A percentile compares a stretch with the other conserved stretches of the same genome.
These are phyloP conservation scores for Sarocladium brachiariae DNA, from an alignment of 2,329 filamentous ascomycete genomes.

Conservation along the genomic window DNA sequence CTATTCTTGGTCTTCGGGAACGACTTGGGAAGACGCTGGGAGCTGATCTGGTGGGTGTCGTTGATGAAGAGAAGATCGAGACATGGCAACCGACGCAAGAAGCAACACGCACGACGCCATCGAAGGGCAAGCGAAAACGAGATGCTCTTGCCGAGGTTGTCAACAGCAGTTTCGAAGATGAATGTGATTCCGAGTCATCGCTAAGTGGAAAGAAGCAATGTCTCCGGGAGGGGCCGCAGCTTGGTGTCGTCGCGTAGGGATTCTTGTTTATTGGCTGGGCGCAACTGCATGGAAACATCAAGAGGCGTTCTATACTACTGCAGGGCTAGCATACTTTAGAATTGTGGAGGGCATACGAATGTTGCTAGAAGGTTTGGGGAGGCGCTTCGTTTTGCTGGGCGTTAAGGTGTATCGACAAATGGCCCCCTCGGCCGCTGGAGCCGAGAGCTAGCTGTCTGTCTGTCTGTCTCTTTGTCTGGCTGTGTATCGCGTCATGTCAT, in stretches of 20 bases:
- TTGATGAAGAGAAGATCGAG: slow-evolving; percentile 34
- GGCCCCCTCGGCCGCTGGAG: too few species aligned
- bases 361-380: too few species aligned
- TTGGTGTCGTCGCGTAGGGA: slow-evolving; percentile 24
- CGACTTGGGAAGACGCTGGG: slow-evolving; percentile 48
- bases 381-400: too few species aligned
- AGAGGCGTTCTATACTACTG: too few species aligned
- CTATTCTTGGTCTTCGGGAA: slow-evolving; percentile 47
- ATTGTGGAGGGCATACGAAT: too few species aligned
- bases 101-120: slow-evolving; percentile 26
- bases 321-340: too few species aligned
- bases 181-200: slow-evolving; percentile 25
- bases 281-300: too few species aligned
- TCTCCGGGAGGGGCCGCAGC: slow-evolving; percentile 21
- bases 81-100: slow-evolving; percentile 34
- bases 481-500: too few species aligned
- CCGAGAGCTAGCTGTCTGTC: too few species aligned
- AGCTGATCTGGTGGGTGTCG: slow-evolving; percentile 38
- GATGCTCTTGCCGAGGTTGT: slow-evolving; percentile 30
- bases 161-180: slow-evolving; percentile 33
- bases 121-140: slow-evolving; percentile 26
- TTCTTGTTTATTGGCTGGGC: neutral
- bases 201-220: slow-evolving; percentile 27
- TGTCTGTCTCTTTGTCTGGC: too few species aligned
- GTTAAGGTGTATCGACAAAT: too few species aligned